Evolutionary conservation across 2,329 filamentous ascomycete genomes (phyloP).

Genomic region (Exophiala sideris): DNA sequence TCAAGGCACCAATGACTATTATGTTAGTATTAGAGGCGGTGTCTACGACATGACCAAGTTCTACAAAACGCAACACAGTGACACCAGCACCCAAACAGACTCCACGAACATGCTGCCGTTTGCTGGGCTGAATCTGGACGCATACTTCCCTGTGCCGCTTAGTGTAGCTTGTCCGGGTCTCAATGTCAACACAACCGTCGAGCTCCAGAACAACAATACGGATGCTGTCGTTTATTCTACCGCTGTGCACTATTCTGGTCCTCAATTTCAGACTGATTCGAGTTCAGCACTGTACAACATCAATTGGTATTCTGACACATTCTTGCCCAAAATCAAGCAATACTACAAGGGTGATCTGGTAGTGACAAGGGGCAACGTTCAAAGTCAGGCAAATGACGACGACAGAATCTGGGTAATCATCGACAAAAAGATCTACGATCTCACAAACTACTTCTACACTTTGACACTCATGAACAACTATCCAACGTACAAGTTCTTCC

Average conservation of each 20-base stretch:
- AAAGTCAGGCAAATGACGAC: slow-evolving; percentile 62
- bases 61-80: slow-evolving; percentile 80
- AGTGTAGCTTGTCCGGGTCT: slow-evolving; percentile 70
- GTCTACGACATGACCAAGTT: slow-evolving; percentile 93
- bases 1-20: slow-evolving; percentile 72
- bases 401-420: slow-evolving; percentile 78
- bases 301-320: slow-evolving; percentile 74
- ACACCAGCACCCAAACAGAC: slow-evolving; percentile 60
- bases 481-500: slow-evolving; percentile 67
- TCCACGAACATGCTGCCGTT: slow-evolving; percentile 69
- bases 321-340: slow-evolving; percentile 74
- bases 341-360: slow-evolving; percentile 88
- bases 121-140: slow-evolving; percentile 72
- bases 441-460: slow-evolving; percentile 89
- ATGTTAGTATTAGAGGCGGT: slow-evolving; percentile 78
- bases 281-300: slow-evolving; percentile 58
- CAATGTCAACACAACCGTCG: slow-evolving; percentile 56
- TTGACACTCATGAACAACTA: slow-evolving; percentile 56
- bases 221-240: slow-evolving; percentile 54
- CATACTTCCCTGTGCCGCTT: slow-evolving; percentile 82
- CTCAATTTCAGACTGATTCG: slow-evolving; percentile 51
- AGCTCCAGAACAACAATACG: slow-evolving; percentile 58
- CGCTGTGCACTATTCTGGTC: slow-evolving; percentile 70
- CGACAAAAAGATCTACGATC: slow-evolving; percentile 73
- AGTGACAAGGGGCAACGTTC: slow-evolving; percentile 58